A percentile compares a stretch with the other conserved stretches of the same genome.
Conservation (phyloP, 78 protist species). For the Dictyostelium discoideum region dicty_2.7 NC_007090.3:886501-887000, state of each 20-base stretch:
- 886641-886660: constrained; percentile 55
- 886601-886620: constrained; percentile 85
- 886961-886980: not conserved
- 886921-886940: constrained; percentile 22
- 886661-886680: constrained; percentile 77
- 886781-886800: not conserved
- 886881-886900: not conserved
- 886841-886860: not conserved
- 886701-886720: constrained; percentile 83
- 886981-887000: constrained; percentile 32
- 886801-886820: constrained; percentile 59
- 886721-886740: constrained; percentile 71
- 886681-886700: constrained; percentile 78
- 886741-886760: constrained; percentile 79
- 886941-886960: not conserved
- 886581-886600: constrained; percentile 87
- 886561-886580: constrained; percentile 91
- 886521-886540: constrained; percentile 82
- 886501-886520: constrained; percentile 68
- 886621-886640: constrained; percentile 42
- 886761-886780: constrained; percentile 76
- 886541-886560: constrained; percentile 87
- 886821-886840: constrained; percentile 10
- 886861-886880: constrained; percentile 30
- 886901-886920: not conserved